Evolutionary conservation across 441 rosid genomes (phyloP).

Genomic region (Corymbia citriodora): DNA sequence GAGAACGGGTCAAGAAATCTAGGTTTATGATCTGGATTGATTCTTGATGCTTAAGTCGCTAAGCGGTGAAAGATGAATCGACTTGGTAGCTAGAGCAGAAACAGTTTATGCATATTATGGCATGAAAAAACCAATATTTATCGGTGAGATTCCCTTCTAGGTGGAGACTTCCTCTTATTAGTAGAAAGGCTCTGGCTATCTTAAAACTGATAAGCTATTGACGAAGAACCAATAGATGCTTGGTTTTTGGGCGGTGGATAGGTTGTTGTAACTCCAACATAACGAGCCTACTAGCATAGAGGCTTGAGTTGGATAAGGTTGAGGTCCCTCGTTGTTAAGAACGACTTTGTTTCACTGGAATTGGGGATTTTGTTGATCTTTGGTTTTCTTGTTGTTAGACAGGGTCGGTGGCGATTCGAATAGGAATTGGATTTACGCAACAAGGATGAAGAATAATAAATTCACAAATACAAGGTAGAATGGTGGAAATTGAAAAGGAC

Average conservation of each 20-base stretch:
- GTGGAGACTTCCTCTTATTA: background rate
- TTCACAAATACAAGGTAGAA: background rate
- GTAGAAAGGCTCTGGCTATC: background rate
- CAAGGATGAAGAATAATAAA: background rate
- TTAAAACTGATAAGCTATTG: no score
- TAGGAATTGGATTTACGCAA: background rate
- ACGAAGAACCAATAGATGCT: no score
- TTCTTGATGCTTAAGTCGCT: background rate
- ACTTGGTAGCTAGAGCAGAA: background rate
- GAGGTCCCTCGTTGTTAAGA: background rate
- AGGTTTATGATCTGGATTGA: background rate
- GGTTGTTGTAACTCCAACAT: no score
- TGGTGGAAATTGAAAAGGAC: no score
- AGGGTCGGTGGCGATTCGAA: rapidly evolving
- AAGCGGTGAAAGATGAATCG: background rate
- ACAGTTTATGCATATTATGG: background rate
- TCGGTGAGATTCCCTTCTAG: background rate
- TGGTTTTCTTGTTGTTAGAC: background rate
- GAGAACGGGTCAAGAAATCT: background rate
- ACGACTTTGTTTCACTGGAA: rapidly evolving
- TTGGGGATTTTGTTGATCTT: background rate
- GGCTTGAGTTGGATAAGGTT: background rate
- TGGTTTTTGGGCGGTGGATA: no score
- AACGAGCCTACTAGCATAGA: no score
- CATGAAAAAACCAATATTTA: no score